Base-by-base conservation (phyloP, 805 yeast species). In the Myxozyma melibiosi region DNA sequence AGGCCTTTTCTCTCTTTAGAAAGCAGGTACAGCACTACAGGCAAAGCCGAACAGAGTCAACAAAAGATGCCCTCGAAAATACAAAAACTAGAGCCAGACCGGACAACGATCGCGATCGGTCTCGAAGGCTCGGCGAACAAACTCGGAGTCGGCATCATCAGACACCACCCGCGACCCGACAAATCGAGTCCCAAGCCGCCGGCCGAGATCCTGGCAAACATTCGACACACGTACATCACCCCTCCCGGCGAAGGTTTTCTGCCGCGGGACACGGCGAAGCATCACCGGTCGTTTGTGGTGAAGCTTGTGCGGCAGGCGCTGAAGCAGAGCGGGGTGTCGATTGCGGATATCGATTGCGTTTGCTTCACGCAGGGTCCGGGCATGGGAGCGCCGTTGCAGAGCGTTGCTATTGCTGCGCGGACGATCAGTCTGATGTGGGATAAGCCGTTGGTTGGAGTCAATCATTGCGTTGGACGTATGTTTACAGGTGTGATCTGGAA, bases 361-460 rank as follows among this genome's bases (percentile, higher is more conserved):
- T 90, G 96, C 71, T 94, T 94, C 71, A 94, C 99, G 1, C 95
- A 88, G 72, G 99, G 99, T 4, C 99, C 99, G 0, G 99, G 99
- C 0, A 94, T 94, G 98, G 99, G 99, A 2, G 98, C 98, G 0
- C 99, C 99, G 0, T 74, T 94, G 51, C 96, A 94, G 66, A 84
- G 92, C 54, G 97, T 90, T 38, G 98, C 86, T 2, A 78, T 94
- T 47, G 95, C 96, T 0, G 98, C 99, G 1, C 77, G 99, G 68
- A 84, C 97, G 0, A 73, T 91, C 37, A 77, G 90, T 7, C 83
- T 86, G 65, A 69, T 92, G 64, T 90, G 96, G 95, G 70, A 80
- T 1, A 74, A 87, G 22, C 98, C 99, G 0, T 71, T 94, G 31
- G 85, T 94, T 6, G 98, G 98, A 0, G 99, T 94, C 2, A 94